Evolutionary conservation across 2,329 filamentous ascomycete genomes (phyloP), one percentile per base, ranked within the genome.

Genomic region (Ilyonectria destructans): DNA sequence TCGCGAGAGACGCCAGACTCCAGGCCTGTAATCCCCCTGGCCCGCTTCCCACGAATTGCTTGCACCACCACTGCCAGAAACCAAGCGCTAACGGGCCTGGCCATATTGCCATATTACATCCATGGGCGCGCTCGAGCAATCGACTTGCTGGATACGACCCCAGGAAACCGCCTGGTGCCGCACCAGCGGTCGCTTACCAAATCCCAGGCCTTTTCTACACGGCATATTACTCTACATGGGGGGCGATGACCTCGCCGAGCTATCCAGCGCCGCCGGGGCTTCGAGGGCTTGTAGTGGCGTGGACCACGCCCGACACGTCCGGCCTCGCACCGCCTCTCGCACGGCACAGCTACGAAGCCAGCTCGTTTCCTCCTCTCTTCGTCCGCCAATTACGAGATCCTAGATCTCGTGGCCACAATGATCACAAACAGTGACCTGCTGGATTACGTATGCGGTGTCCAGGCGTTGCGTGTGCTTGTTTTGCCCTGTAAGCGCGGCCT

Each of bases 401-500:
- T 23, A 37, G 26, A 48, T 56, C 51, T 19, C 31, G 40, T 62
- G 54, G 23, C 57, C 15, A 21, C 55, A 48, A 29, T 13, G 48
- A 13, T 37, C 54, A 62, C 43, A 43, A 21, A 46, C 58, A 46
- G n/a, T 51, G 52, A 62, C 45, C 45, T 37, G 29, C 63, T 58
- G 35, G 51, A 45, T 62, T 67, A 67, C 58, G 64, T 62, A 58
- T 23, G 37, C 51, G 45, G 51, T 37, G 35, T 45, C 9, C 33
- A 45, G 52, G 37, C 52, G 63, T 60, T 54, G 58, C 52, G 45
- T 45, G 52, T 62, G 31, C 64, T 62, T 35, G 51, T 54, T 54
- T 15, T 54, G 51, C 51, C 51, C 54, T 62, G 56, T 29, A 45
- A 63, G 55, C 52, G 45, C 51, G 65, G 64, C 70, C 64, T 73